Conservation (phyloP, 2,329 filamentous ascomycete species). For the Cladosporium halotolerans region DNA sequence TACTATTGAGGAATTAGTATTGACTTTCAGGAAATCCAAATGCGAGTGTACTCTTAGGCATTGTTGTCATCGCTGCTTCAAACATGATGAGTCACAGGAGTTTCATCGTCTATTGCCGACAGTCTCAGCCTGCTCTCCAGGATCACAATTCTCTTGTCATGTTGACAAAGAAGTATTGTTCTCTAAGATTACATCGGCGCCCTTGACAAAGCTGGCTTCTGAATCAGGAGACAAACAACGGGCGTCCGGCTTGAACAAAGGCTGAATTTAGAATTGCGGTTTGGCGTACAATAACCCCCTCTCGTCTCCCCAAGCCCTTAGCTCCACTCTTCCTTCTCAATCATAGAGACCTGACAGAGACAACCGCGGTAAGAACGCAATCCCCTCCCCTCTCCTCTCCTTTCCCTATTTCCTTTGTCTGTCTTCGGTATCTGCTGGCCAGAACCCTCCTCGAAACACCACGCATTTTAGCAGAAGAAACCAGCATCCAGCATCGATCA, state of each 20-base stretch:
- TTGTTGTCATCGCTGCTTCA: background rate
- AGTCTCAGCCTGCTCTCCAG: too few species aligned
- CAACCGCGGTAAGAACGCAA: slow-evolving; percentile 1
- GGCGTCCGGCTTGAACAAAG: background rate
- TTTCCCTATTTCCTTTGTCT: slow-evolving; percentile 1
- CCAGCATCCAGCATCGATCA: background rate
- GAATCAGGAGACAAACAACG: background rate
- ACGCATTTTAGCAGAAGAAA: background rate
- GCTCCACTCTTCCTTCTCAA: background rate
- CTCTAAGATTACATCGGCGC: background rate
- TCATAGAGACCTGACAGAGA: slow-evolving; percentile 5
- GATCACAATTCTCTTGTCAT: slow-evolving; percentile 3
- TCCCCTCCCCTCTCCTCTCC: background rate
- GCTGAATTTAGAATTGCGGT: background rate
- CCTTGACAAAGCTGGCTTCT: background rate
- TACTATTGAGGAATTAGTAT: slow-evolving; percentile 1
- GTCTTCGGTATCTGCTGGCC: slow-evolving; percentile 11
- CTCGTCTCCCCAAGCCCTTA: background rate
- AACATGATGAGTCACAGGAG: background rate
- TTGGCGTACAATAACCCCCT: slow-evolving; percentile 2
- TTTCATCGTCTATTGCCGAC: too few species aligned
- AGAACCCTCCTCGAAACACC: background rate
- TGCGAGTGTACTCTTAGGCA: slow-evolving; percentile 1
- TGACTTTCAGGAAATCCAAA: slow-evolving; percentile 1
- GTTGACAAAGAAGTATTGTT: background rate